A percentile compares a stretch with the other conserved stretches of the same genome.
These are phyloP conservation scores for Suillus variegatus DNA, from an alignment of 768 basidiomycete genomes.

Conservation along the genomic window DNA sequence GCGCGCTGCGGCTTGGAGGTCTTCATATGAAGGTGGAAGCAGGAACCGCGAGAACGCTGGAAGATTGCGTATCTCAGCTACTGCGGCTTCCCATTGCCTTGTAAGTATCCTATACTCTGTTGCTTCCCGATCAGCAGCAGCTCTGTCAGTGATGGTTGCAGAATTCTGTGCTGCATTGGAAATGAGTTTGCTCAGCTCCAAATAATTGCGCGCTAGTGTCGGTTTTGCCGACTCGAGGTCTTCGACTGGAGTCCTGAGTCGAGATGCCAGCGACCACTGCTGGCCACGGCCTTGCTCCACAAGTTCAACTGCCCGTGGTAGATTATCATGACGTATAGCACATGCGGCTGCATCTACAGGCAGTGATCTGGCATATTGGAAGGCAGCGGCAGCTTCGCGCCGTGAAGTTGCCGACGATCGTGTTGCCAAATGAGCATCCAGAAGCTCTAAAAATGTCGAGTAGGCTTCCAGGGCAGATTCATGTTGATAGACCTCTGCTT, in stretches of 20 bases:
- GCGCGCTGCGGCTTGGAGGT: not conserved
- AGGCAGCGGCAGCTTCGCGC: not conserved
- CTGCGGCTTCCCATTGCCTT: not conserved
- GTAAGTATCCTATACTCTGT: not conserved
- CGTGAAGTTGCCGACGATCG: not conserved
- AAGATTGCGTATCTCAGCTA: not conserved
- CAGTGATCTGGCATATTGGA: accelerated
- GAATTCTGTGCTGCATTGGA: not conserved
- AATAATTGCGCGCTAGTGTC: not conserved
- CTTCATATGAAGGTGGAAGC: not conserved
- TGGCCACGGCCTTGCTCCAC: constrained; percentile 21
- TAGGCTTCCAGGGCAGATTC: no score
- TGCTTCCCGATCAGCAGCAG: not conserved
- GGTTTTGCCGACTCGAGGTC: not conserved
- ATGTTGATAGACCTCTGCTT: no score
- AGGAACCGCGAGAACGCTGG: not conserved
- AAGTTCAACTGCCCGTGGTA: constrained; percentile 23
- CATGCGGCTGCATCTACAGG: constrained; percentile 9
- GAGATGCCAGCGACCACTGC: constrained; percentile 28
- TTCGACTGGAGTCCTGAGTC: constrained; percentile 20
- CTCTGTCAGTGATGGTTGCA: not conserved
- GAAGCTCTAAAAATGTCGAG: not conserved
- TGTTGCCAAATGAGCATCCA: not conserved
- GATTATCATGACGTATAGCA: constrained; percentile 14
- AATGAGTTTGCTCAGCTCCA: not conserved